Evolutionary conservation across 495 filamentous ascomycete genomes (phyloP).

Genomic region (Neurospora sublineolata): DNA sequence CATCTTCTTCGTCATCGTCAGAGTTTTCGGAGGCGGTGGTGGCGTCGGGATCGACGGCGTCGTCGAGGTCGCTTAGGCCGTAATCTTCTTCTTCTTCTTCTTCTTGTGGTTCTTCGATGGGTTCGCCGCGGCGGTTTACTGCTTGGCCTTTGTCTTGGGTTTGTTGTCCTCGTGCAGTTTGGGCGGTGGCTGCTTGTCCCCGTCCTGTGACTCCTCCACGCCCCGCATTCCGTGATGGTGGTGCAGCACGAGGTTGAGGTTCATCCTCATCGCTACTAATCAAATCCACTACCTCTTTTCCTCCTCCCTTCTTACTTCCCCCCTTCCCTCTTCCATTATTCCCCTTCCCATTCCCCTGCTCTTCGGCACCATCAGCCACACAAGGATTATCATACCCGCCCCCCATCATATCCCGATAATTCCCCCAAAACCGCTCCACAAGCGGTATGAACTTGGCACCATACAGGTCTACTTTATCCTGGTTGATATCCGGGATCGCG

Average conservation of each 20-base stretch:
- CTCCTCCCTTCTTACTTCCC: background rate
- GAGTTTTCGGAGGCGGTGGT: conserved; percentile 14
- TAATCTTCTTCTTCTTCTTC: conserved; percentile 53
- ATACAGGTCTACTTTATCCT: conserved; percentile 57
- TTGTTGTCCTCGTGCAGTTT: background rate
- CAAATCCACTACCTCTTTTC: background rate
- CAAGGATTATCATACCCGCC: background rate
- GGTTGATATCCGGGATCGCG: conserved; percentile 55
- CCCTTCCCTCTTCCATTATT: background rate
- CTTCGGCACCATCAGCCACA: background rate
- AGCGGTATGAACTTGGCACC: conserved; percentile 57
- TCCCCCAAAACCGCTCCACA: conserved; percentile 40
- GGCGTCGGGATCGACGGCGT: conserved; percentile 37
- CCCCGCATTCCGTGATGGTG: background rate
- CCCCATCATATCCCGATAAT: conserved; percentile 50
- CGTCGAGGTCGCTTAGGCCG: conserved; percentile 33
- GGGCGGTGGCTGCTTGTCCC: background rate
- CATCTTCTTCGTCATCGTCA: conserved; percentile 18
- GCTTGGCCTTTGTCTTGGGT: background rate
- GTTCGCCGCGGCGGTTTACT: background rate
- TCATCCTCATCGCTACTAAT: background rate
- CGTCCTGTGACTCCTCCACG: background rate
- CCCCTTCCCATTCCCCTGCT: background rate
- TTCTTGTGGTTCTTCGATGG: conserved; percentile 41
- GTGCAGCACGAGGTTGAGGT: background rate